phyloP scores from a whole-genome alignment of 257 asterid species.

The Echium plantagineum region DNA sequence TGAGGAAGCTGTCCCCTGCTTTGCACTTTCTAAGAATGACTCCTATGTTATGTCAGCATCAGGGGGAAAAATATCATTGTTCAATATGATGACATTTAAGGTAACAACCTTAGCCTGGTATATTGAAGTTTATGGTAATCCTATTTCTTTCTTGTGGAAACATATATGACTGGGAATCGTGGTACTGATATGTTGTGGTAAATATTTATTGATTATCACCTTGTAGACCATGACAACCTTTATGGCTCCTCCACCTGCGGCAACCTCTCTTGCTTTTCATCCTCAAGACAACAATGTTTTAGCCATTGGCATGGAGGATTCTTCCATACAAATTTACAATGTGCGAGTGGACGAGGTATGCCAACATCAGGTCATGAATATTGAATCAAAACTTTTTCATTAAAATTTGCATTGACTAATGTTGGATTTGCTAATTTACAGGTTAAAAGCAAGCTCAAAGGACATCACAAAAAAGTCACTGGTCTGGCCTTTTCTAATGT shows the following conservation, averaged over 20 bases:
- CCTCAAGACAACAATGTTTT: constrained; percentile 57
- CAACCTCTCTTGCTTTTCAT: constrained; percentile 53
- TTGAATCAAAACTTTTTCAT: not conserved
- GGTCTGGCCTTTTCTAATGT: constrained; percentile 64
- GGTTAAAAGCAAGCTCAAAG: constrained; percentile 44
- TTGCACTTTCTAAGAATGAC: constrained; percentile 60
- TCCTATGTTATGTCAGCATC: constrained; percentile 60
- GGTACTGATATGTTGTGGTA: not conserved
- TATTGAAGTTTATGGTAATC: not conserved
- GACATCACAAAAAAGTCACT: constrained; percentile 58
- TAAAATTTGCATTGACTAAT: not conserved
- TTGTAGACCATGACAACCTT: constrained; percentile 57
- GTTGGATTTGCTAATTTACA: constrained; percentile 15
- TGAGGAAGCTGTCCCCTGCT: constrained; percentile 62
- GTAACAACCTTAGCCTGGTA: constrained; percentile 17
- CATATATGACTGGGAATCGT: not conserved
- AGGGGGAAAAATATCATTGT: constrained; percentile 61
- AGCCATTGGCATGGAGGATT: constrained; percentile 70
- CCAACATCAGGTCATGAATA: not conserved
- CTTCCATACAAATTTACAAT: constrained; percentile 46
- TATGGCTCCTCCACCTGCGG: constrained; percentile 66
- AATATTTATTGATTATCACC: not conserved
- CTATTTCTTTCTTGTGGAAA: not conserved
- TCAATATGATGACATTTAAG: constrained; percentile 54
- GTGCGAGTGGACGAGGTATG: constrained; percentile 47